These are phyloP conservation scores for Anastatica hierochuntica DNA, from an alignment of 345 rosid genomes.

Conservation along the genomic window DNA sequence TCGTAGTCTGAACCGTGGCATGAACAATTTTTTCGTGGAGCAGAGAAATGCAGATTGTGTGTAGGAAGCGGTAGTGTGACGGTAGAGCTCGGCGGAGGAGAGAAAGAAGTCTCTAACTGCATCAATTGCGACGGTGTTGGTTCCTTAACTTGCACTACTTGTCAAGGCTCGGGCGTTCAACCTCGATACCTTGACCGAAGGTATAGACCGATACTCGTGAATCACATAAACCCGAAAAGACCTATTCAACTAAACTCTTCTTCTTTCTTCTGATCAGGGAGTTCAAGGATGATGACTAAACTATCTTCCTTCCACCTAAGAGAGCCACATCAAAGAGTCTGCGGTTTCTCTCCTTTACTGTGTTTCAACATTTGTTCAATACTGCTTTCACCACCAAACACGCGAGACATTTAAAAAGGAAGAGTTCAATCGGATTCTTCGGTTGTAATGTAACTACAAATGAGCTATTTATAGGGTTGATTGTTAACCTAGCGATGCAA, in stretches of 20 bases:
- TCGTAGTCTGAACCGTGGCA: too few relatives aligned
- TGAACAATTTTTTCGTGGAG: neutral
- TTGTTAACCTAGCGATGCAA: constrained; percentile 10
- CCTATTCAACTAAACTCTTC: neutral
- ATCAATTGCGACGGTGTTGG: constrained; percentile 80
- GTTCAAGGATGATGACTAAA: constrained; percentile 61
- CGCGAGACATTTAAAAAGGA: constrained; percentile 2
- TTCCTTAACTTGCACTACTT: constrained; percentile 88
- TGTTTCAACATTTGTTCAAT: constrained; percentile 2
- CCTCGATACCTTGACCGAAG: constrained; percentile 99
- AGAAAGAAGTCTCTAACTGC: constrained; percentile 67
- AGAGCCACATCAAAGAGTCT: neutral
- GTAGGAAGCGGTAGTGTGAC: constrained; percentile 57
- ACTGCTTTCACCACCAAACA: constrained; percentile 5
- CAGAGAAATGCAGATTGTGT: constrained; percentile 89
- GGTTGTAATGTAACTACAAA: neutral
- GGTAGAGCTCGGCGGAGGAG: constrained; percentile 66
- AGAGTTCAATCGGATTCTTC: neutral
- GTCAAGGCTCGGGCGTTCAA: constrained; percentile 92
- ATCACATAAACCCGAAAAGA: neutral
- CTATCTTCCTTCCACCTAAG: neutral
- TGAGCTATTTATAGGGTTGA: too few relatives aligned
- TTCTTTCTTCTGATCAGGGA: constrained; percentile 29
- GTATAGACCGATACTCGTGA: constrained; percentile 22
- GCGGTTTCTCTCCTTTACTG: constrained; percentile 1